Base-by-base conservation (phyloP, 306 rosid genomes). In the Glycine tomentella region DNA sequence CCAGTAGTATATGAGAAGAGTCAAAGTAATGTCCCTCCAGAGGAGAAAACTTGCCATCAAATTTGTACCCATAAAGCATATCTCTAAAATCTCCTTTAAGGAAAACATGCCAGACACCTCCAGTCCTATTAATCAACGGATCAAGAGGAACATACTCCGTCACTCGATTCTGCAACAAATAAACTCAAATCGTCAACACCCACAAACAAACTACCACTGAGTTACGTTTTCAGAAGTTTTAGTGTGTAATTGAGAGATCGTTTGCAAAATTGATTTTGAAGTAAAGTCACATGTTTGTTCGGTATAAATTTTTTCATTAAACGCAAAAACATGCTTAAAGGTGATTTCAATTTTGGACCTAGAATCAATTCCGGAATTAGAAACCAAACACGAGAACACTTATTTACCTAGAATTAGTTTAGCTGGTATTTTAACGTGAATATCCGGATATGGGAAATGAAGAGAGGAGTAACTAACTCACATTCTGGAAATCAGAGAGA, bases 71-170 rank as follows among this genome's bases (percentile, higher is more conserved):
- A 53, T 95, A 95, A 0, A 95, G 90, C 90, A 90, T 88, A 62
- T 93, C 90, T 62, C 61, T 85, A 69, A 95, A 89, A 87, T 93
- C 97, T 62, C 98, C 99, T 87, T 84, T 86, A 2, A 95, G 55
- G 74, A 93, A 88, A 56, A 91, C 93, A 82, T 93, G 99, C 99
- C 99, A 95, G 44, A 95, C 93, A 85, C 84, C 77, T 38, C 98
- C 99, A 45, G 97, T 93, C 87, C 79, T 91, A 85, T 93, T 95
- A 51, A 84, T 36, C 74, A 77, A 57, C 9, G 96, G 94, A 82
- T 95, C 93, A 33, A 93, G 95, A 40, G 82, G 25, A 81, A 95
- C 82, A 79, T 82, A 84, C 82, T 91, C 92, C 8, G 92, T 88
- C 69, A 93, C 98, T 63, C 76, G 85, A 88, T 89, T 88, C 99